A percentile compares a stretch with the other conserved stretches of the same genome.
phyloP scores from a whole-genome alignment of 352 stramenopile species.

The Pythium apleroticum region DNA sequence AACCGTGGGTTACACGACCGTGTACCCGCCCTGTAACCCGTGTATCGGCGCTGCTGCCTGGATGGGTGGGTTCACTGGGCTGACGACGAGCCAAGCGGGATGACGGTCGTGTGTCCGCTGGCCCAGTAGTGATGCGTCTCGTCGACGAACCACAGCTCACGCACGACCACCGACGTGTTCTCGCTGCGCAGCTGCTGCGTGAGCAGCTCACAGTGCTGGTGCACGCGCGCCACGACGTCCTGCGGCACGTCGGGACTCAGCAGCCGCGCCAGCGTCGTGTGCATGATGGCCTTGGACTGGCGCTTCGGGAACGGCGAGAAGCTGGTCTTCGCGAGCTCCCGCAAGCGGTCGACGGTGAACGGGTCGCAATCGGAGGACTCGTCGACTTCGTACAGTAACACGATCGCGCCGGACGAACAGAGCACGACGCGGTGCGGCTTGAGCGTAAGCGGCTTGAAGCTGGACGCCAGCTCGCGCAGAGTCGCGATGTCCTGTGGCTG shows the following conservation, averaged over 20 bases:
- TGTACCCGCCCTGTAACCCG: not conserved
- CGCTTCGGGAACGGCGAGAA: conserved; percentile 38
- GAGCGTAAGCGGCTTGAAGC: conserved; percentile 46
- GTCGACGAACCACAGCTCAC: conserved; percentile 69
- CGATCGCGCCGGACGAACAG: conserved; percentile 59
- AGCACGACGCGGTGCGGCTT: conserved; percentile 53
- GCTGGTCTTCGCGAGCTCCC: conserved; percentile 40
- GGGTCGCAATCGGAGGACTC: conserved; percentile 33
- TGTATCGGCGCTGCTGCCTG: not conserved
- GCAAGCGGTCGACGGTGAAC: conserved; percentile 62
- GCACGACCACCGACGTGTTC: conserved; percentile 34
- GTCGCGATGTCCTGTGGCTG: conserved; percentile 44
- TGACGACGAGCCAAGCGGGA: conserved; percentile 32
- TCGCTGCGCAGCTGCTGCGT: conserved; percentile 36
- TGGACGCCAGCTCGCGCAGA: conserved; percentile 38
- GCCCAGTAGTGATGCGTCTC: conserved; percentile 68
- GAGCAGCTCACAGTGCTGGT: conserved; percentile 53
- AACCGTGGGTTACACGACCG: not conserved
- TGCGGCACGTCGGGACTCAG: conserved; percentile 43
- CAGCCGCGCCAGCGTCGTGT: conserved; percentile 63
- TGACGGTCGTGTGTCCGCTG: conserved; percentile 42
- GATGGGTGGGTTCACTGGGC: not conserved
- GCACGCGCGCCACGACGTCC: conserved; percentile 35
- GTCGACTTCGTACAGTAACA: conserved; percentile 64
- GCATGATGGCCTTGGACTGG: conserved; percentile 65